Evolutionary conservation across 306 rosid genomes (phyloP), one percentile per base, ranked within the genome.

Genomic region (Trifolium pratense): DNA sequence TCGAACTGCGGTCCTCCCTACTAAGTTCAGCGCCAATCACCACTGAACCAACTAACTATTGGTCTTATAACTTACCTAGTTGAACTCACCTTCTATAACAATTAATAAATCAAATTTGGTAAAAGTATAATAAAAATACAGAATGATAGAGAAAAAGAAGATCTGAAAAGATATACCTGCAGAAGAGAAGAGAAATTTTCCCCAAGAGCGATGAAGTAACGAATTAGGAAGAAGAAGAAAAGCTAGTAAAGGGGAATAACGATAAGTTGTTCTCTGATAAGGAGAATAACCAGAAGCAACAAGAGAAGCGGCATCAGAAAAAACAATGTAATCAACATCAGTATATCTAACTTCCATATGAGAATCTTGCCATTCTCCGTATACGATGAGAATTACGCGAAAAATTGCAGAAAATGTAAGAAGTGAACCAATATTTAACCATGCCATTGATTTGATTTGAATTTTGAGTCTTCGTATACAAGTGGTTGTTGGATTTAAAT

Each of bases 331-430:
- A 78, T 94, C 99, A 60, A 90, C 86, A 58, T 94, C 99, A 12
- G 97, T 94, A 81, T 88, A 90, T 58, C 95, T 79, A 52, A 90
- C 99, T 62, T 94, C 96, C 96, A 94, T 83, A 73, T 94, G 90
- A 16, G 89, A 73, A 75, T 94, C 99, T 82, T 94, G 97, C 97
- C 96, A 94, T 78, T 90, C 99, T 43, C 99, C 96, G 55, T 89
- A 94, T 12, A 89, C 14, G 71, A 91, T 90, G 25, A 91, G 79
- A 55, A 80, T 66, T 59, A 80, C 60, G 17, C 97, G 89, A 26
- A 94, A 80, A 31, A 86, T 62, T 55, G 98, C 87, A n/a, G 96
- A 92, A 69, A 82, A 31, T 6, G 73, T 5, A 13, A 92, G 71
- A 64, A 92, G 69, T 17, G 82, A 68, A 26, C 68, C 76, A 43